These are phyloP conservation scores for Pichia sporocuriosa DNA, from an alignment of 805 yeast genomes.

Conservation along the genomic window DNA sequence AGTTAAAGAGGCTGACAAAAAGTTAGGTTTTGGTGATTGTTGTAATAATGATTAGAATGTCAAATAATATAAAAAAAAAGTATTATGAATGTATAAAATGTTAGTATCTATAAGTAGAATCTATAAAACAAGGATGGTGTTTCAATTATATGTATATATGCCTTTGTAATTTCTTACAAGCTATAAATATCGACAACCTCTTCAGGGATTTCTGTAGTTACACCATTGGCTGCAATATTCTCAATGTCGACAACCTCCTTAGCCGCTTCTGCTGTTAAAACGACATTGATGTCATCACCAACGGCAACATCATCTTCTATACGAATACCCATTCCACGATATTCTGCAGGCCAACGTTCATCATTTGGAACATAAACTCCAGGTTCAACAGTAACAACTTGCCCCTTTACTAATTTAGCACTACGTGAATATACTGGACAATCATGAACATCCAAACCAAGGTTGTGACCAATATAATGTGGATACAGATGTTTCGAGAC, in stretches of 20 bases:
- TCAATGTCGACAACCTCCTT: constrained; percentile 85
- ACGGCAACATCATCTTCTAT: constrained; percentile 91
- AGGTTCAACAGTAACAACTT: constrained; percentile 92
- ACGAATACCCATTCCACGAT: constrained; percentile 85
- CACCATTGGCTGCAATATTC: constrained; percentile 53
- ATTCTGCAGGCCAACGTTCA: constrained; percentile 68
- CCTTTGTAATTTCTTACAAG: constrained; percentile 8
- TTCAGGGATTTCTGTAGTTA: constrained; percentile 38
- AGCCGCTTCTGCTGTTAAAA: constrained; percentile 73
- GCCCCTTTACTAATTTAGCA: constrained; percentile 51
- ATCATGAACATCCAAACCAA: constrained; percentile 90
- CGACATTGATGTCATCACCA: constrained; percentile 48
- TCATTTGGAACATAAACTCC: constrained; percentile 83
- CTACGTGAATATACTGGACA: constrained; percentile 57
- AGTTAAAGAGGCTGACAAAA: too few species aligned
- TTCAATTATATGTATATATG: neutral
- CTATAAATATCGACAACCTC: constrained; percentile 33
- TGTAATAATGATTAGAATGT: neutral
- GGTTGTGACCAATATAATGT: constrained; percentile 91
- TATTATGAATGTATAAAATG: too few species aligned
- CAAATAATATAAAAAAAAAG: too few species aligned
- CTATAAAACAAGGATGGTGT: neutral
- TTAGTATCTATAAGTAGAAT: too few species aligned
- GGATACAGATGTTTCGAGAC: constrained; percentile 64
- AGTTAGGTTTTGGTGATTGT: too few species aligned